Base-by-base conservation (phyloP, 139 green algal genomes). In the Chlamydomonas urium region DNA sequence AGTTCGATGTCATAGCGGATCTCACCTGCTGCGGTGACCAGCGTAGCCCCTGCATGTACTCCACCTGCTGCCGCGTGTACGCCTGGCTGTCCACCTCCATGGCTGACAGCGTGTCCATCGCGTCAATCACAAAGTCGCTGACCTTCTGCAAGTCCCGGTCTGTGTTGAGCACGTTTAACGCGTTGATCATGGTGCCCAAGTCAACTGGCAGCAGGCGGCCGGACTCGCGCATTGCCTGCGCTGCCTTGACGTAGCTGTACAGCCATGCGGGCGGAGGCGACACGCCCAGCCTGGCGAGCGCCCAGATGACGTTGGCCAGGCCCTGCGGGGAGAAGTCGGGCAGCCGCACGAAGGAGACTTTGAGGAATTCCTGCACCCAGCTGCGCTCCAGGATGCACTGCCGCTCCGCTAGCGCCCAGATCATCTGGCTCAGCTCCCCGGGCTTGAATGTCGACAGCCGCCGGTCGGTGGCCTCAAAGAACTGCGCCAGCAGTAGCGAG, bases 201-300 rank as follows among this genome's bases (percentile, higher is more conserved):
- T 63, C 53, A 36, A 63, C 6, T 34, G 53, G 17, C 26, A 17
- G 21, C 10, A 63, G 59, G 32, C 59, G 59, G 32, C 59, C 28
- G 33, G 59, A 50, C 42, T 50, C 10, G 14, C 14, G 8, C 53
- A 63, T 6, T 42, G 23, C 10, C 33, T 34, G 63, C 6, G 37
- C 31, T 33, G 63, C 37, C 10, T 70, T 70, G 63, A 70, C 63
- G 56, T 70, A 70, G 35, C 36, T 56, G 35, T 70, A 70, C 34
- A 58, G 35, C 63, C 63, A 70, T 6, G 63, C 63, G 14, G 63
- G 63, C 4, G 63, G 63, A 14, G 63, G 63, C 17, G 24, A n/a
- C 14, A 70, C 56, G 35, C 31, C 33, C 63, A 70, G 63, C n/a
- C 63, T 8, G 5, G 31, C 23, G 8, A 70, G 10, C 4, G 36